Base-by-base conservation (phyloP, 164 flowering plant genomes). In the Kingdonia uniflora region DNA sequence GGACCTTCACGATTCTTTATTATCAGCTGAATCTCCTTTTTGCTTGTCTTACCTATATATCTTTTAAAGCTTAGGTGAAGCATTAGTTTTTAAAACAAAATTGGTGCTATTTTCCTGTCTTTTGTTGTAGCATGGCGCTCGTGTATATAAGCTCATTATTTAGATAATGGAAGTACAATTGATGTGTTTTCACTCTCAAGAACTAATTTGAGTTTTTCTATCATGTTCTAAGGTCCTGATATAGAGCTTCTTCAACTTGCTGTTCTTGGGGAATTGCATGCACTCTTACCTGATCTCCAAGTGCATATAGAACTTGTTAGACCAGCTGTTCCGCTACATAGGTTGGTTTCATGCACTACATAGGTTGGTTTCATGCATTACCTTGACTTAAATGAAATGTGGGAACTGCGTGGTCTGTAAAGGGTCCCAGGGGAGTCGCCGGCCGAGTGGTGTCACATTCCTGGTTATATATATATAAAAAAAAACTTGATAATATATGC, bases 231-330 rank as follows among this genome's bases (percentile, higher is more conserved):
- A 92, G 97, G 97, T 43, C 96, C 99, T 42, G 90, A 86, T 37
- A 81, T 70, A 55, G 99, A 94, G 76, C 87, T 92, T 67, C 58
- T 52, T 49, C 95, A 94, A 67, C 76, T 89, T 57, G 58, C 77
- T 59, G 78, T 68, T 48, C 85, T 94, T 61, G 77, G 73, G 12
- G 99, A 94, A 68, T 63, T 94, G 70, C 74, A 23, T 66, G 79
- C 95, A 21, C 90, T 94, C 51, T 75, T 89, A 60, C 91, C 92
- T 64, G 74, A 76, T 38, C 60, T 74, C 33, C 58, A 71, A 38
- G 56, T 89, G 61, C 75, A 71, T 51, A 68, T 94, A 20, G 87
- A 84, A 29, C 59, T 94, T 52, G 57, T 94, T 66, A 97, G 99
- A 53, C 97, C 99, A 65, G 80, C 76, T 52, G 64, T 94, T 62